Percentiles rank a stretch among this genome's conserved stretches.
Evolutionary conservation across 768 basidiomycete species (phyloP).

Genomic region (Serendipita vermifera): DNA sequence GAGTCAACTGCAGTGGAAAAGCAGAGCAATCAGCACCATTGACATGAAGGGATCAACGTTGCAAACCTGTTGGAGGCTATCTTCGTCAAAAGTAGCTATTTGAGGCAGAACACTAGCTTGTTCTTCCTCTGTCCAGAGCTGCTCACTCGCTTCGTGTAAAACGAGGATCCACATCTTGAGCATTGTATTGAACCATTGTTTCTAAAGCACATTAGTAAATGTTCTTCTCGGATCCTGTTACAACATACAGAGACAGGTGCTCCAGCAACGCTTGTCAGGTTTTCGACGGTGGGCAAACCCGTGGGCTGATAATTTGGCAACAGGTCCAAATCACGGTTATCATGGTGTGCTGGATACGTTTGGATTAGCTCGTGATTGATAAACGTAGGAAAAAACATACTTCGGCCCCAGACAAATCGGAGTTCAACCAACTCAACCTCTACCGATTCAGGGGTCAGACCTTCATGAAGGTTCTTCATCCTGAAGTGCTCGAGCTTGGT

Average conservation of each 20-base stretch:
- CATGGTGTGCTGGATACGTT: conserved; percentile 36
- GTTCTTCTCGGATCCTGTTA: not conserved
- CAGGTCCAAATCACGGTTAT: conserved; percentile 77
- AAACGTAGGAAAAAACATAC: conserved; percentile 28
- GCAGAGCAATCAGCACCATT: conserved; percentile 5
- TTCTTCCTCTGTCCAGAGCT: conserved; percentile 40
- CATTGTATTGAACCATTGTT: conserved; percentile 58
- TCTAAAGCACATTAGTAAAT: conserved; percentile 26
- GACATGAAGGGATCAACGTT: conserved; percentile 10
- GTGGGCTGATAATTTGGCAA: conserved; percentile 67
- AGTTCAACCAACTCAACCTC: conserved; percentile 76
- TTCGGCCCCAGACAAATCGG: conserved; percentile 67
- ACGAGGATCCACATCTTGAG: conserved; percentile 66
- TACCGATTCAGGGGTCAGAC: conserved; percentile 53
- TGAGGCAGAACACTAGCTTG: conserved; percentile 45
- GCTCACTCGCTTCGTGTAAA: conserved; percentile 65
- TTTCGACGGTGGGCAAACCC: conserved; percentile 37
- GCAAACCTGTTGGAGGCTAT: not conserved
- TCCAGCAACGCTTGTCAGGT: conserved; percentile 56
- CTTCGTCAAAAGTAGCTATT: conserved; percentile 2
- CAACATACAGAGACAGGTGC: conserved; percentile 48
- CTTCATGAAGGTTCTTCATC: conserved; percentile 68
- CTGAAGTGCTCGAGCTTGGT: conserved; percentile 74
- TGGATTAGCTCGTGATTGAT: not conserved
- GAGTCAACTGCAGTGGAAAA: conserved; percentile 39